Conservation (phyloP, 2,329 filamentous ascomycete species). For the Elsinoe necatrix region DNA sequence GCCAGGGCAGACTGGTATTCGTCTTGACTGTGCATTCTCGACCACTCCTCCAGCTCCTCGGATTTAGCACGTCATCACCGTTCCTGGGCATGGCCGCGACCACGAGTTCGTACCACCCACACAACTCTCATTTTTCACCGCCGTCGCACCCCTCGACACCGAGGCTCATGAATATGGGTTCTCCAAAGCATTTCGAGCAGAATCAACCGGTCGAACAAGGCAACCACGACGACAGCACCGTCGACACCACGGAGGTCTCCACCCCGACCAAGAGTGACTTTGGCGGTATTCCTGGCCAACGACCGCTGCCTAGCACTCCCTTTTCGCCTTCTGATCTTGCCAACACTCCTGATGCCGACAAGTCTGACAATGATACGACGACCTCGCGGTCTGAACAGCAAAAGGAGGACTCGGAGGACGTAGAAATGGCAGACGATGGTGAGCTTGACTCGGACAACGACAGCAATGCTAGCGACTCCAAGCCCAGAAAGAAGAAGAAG, state of each 20-base stretch:
- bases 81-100: constrained; percentile 11
- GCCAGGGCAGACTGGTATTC: background rate
- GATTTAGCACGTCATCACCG: constrained; percentile 13
- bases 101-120: constrained; percentile 11
- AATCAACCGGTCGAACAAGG: background rate
- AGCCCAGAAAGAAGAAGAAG: constrained; percentile 95
- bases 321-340: constrained; percentile 38
- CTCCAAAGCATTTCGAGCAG: background rate
- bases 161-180: constrained; percentile 7
- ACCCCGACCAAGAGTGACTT: constrained; percentile 56
- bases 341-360: constrained; percentile 20
- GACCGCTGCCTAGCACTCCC: constrained; percentile 37
- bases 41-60: background rate
- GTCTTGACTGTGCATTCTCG: background rate
- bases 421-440: constrained; percentile 64
- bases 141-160: constrained; percentile 13
- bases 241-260: constrained; percentile 22
- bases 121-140: constrained; percentile 12
- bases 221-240: background rate
- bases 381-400: constrained; percentile 22
- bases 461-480: constrained; percentile 47
- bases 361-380: constrained; percentile 1
- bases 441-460: constrained; percentile 47
- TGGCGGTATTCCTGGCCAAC: constrained; percentile 38
- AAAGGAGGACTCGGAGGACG: constrained; percentile 43